Evolutionary conservation across 768 basidiomycete genomes (phyloP), one percentile per base, ranked within the genome.

Genomic region (Mycena venus): DNA sequence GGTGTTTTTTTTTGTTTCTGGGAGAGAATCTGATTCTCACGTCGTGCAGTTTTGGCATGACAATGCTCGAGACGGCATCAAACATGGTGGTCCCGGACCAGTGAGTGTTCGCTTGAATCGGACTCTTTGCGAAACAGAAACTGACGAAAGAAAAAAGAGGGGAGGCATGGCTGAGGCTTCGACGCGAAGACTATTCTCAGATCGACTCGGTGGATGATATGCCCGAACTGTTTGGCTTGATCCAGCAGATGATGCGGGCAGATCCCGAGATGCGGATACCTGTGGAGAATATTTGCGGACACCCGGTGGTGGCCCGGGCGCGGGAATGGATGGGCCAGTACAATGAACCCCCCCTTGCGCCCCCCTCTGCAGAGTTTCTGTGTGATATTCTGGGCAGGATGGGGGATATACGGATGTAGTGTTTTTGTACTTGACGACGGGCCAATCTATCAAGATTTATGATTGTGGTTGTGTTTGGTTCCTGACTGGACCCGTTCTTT

Each of bases 81-180:
- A 99, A 99, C 81, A 96, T 99, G 79, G 91, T 98, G 63, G 96
- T 99, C 56, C 98, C 98, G 84, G 96, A 97, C 85, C 97, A 95
- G 96, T 96, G 80, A 88, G 96, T 91, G 68, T 73, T 73, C 69
- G 68, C 64, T 77, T 55, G 32, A 68, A 44, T 68, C 79, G 77
- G 75, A 65, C 19, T n/a, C 60, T 75, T 70, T 78, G 72, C 80
- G 84, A 79, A 83, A 81, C 9, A 11, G 55, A 8, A 4, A 14
- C 31, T 47, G n/a, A 42, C n/a, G 40, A n/a, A 17, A 3, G 0
- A 38, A 79, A 75, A 78, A 81, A 97, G 96, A 88, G 98, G 98
- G 29, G 92, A 95, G 62, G 90, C 94, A 1, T 99, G 98, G 98
- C 97, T 98, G 79, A 92, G 94, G 75, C 88, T 99, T 40, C 93